A percentile compares a stretch with the other conserved stretches of the same genome.
phyloP scores from a whole-genome alignment of 202 grass and related monocot genomes.

The Digitaria exilis region DNA sequence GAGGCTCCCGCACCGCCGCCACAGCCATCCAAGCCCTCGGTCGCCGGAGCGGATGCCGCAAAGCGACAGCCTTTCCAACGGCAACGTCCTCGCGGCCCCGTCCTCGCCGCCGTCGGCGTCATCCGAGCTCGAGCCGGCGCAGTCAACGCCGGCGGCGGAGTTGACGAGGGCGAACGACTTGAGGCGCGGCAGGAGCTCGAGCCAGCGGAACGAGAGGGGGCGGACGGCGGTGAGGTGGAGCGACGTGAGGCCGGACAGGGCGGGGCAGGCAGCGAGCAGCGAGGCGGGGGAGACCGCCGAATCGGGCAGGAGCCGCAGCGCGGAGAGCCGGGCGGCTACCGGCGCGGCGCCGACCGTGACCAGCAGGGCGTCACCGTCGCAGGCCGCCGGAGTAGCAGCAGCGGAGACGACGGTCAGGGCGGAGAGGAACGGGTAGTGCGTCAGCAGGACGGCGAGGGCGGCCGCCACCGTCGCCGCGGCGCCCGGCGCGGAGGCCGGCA shows the following conservation, averaged over 20 bases:
- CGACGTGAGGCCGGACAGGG: too few species aligned
- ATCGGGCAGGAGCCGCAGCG: too few species aligned
- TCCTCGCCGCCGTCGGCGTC: conserved; percentile 6
- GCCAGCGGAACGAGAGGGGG: conserved; percentile 34
- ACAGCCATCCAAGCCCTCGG: conserved; percentile 71
- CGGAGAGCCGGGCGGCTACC: conserved; percentile 4
- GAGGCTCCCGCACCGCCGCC: conserved; percentile 61
- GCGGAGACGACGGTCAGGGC: too few species aligned
- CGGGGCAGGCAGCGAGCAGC: too few species aligned
- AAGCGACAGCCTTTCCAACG: conserved; percentile 67
- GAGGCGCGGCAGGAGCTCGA: conserved; percentile 56
- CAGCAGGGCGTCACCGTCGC: too few species aligned
- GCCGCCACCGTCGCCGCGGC: conserved; percentile 11
- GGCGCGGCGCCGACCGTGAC: background rate
- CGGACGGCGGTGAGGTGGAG: too few species aligned
- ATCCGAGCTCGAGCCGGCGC: background rate
- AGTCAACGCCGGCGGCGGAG: conserved; percentile 49
- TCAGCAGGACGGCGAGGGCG: conserved; percentile 57
- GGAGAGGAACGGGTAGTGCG: conserved; percentile 40
- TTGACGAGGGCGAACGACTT: conserved; percentile 77
- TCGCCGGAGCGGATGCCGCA: conserved; percentile 64
- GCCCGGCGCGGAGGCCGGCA: conserved; percentile 35
- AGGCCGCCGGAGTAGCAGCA: too few species aligned
- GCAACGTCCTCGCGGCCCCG: conserved; percentile 34
- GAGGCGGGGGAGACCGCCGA: too few species aligned